Base-by-base conservation (phyloP, 345 rosid genomes). In the Limnanthes douglasii region DNA sequence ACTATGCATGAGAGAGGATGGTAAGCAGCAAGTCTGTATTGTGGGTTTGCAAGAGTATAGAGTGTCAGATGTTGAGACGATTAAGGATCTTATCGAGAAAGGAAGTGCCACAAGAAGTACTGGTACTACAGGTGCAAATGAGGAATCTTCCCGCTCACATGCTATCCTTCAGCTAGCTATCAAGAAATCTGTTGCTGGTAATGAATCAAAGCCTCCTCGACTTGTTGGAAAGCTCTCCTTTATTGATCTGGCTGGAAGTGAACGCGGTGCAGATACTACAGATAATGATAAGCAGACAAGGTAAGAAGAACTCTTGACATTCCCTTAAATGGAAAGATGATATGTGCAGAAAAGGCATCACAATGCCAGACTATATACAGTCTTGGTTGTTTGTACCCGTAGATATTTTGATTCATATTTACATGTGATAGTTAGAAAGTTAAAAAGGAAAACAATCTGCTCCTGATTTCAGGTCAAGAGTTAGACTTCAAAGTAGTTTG, bases 241-340 rank as follows among this genome's bases (percentile, higher is more conserved):
- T 55, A 88, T 88, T 34, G 98, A 88, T 70, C 92, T 88, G 44
- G 98, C 98, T 38, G 98, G 95, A 70, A 83, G 98, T 66, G 98
- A 83, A 55, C 93, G 98, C 28, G 98, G 98, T 50, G 98, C 98
- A 14, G 98, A 88, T 61, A 83, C 98, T 38, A 88, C 98, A 15
- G 98, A 88, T 61, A 88, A 88, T 46, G 98, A 88, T 59, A 88
- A 83, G 52, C 95, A 79, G 65, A 88, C 98, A 2, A 80, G 98
- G 98, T 79, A 59, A 37, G n/a, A n/a, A n/a, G n/a, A n/a, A n/a
- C n/a, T n/a, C n/a, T n/a, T n/a, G n/a, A n/a, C n/a, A n/a, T n/a
- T n/a, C n/a, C n/a, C n/a, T n/a, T n/a, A n/a, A n/a, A n/a, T n/a
- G n/a, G n/a, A n/a, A n/a, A n/a, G n/a, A n/a, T n/a, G n/a, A n/a